A percentile compares a stretch with the other conserved stretches of the same genome.
Conservation (phyloP, 164 flowering plant genomes). For the Vitis amurensis region DNA sequence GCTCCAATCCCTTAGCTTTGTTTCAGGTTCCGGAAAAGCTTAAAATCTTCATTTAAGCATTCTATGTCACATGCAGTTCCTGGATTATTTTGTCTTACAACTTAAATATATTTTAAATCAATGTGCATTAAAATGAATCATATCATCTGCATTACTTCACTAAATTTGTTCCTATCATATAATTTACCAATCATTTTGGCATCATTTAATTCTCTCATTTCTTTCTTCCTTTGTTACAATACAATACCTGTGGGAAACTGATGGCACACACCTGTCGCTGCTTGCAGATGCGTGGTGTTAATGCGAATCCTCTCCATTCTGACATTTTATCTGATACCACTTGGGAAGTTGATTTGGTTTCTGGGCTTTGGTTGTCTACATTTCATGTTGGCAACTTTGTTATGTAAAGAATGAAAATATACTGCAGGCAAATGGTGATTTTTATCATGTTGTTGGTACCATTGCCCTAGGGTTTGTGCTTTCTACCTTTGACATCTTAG, state of each 20-base stretch:
- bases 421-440: neutral
- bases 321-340: neutral
- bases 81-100: too few species aligned
- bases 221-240: neutral
- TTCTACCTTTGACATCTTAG: conserved; percentile 13
- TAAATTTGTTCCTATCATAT: too few species aligned
- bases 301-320: neutral
- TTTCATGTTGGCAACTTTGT: neutral
- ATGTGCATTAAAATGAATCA: too few species aligned
- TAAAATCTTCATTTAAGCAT: too few species aligned
- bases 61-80: too few species aligned
- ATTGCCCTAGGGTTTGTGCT: neutral
- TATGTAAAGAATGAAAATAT: neutral
- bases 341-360: conserved; percentile 1
- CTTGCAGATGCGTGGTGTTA: conserved; percentile 10
- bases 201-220: neutral
- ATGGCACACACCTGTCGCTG: neutral
- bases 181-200: neutral
- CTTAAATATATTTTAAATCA: too few species aligned
- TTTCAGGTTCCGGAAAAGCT: too few species aligned
- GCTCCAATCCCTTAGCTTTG: too few species aligned
- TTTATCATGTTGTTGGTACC: conserved; percentile 1
- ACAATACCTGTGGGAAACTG: neutral
- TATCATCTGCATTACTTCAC: too few species aligned
- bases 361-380: neutral